phyloP scores from a whole-genome alignment of 164 flowering plant species.

The Nelumbo lutea region DNA sequence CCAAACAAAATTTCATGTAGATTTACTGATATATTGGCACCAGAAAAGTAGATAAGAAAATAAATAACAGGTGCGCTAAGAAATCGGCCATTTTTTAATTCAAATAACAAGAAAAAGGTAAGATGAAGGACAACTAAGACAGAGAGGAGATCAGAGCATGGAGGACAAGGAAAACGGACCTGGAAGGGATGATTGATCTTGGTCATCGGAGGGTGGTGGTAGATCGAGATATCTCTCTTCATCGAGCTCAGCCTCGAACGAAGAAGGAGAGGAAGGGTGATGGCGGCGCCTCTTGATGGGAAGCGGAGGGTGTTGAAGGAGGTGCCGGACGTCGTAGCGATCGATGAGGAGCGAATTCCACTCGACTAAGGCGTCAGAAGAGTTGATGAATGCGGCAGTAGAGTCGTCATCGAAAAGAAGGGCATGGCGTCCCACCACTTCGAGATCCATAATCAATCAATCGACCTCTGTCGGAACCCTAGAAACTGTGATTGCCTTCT shows the following conservation, averaged over 20 bases:
- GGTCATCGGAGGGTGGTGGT: conserved; percentile 36
- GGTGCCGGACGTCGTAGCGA: conserved; percentile 95
- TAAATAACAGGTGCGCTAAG: no score
- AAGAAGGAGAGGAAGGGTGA: conserved; percentile 17
- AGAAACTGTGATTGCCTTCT: not conserved
- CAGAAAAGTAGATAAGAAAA: no score
- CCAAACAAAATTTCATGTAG: no score
- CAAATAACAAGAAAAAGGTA: not conserved
- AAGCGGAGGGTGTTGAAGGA: conserved; percentile 64
- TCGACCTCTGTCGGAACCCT: not conserved
- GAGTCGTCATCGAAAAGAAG: conserved; percentile 91
- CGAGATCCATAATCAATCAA: conserved; percentile 47
- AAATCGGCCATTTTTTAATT: not conserved
- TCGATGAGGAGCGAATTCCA: conserved; percentile 89
- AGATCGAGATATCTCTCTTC: conserved; percentile 71
- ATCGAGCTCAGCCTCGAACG: conserved; percentile 50
- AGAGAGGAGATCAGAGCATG: not conserved
- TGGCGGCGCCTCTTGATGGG: conserved; percentile 36
- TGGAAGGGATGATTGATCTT: conserved; percentile 22
- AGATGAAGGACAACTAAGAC: not conserved
- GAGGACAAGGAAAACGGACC: conserved; percentile 16
- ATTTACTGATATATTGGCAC: no score
- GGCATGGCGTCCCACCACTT: conserved; percentile 79
- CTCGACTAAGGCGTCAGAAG: conserved; percentile 68
- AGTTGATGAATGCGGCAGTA: conserved; percentile 66